These are phyloP conservation scores for Rhizoclosmatium globosum DNA, from an alignment of 192 early-diverging fungal species.

Conservation along the genomic window DNA sequence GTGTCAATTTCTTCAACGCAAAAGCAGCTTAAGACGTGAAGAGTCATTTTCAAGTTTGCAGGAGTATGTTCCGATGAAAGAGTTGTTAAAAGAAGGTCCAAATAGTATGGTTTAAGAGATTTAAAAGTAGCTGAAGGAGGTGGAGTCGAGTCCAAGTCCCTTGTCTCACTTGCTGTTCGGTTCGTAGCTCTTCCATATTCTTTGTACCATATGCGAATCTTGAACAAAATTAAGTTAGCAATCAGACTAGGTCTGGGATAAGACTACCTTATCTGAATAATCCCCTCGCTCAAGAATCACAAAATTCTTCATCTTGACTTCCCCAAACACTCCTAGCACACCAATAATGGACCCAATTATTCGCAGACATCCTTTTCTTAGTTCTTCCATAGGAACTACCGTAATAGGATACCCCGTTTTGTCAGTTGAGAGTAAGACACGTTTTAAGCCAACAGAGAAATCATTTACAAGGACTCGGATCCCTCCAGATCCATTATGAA, in stretches of 20 bases:
- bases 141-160: conserved; percentile 3
- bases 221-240: background rate
- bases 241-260: too few species aligned
- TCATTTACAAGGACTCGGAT: conserved; percentile 77
- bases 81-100: conserved; percentile 73
- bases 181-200: too few species aligned
- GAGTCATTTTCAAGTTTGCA: conserved; percentile 68
- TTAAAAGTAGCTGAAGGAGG: conserved; percentile 35
- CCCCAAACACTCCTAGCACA: conserved; percentile 75
- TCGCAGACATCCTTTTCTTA: conserved; percentile 72
- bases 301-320: conserved; percentile 46
- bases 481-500: conserved; percentile 74
- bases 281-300: conserved; percentile 29
- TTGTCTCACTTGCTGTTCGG: background rate
- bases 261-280: conserved; percentile 29
- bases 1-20: conserved; percentile 78
- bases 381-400: conserved; percentile 63
- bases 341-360: conserved; percentile 71
- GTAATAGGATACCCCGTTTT: conserved; percentile 42
- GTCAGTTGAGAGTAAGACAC: conserved; percentile 57
- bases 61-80: conserved; percentile 70
- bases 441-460: conserved; percentile 72
- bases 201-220: too few species aligned
- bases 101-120: conserved; percentile 68
- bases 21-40: conserved; percentile 76